Base-by-base conservation (phyloP, 108 stramenopile species). In the Craspedostauros australis region DNA sequence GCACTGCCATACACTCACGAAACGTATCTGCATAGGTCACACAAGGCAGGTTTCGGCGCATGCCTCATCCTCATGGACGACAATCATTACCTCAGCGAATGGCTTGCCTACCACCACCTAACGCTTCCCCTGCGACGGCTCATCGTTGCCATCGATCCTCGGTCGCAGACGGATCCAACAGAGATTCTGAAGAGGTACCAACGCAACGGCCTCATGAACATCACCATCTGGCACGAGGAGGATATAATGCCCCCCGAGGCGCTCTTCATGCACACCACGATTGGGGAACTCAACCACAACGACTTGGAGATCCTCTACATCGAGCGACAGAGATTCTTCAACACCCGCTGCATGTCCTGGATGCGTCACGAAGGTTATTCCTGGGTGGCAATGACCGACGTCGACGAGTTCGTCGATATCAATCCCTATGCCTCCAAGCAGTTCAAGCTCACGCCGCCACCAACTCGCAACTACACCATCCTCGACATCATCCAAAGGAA, bases 21-120 rank as follows among this genome's bases (percentile, higher is more conserved):
- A n/a, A n/a, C n/a, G n/a, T n/a, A n/a, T n/a, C n/a, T n/a, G n/a
- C n/a, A n/a, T n/a, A n/a, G n/a, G 46, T 47, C 21, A 25, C 11
- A 48, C 9, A 22, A 64, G n/a, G 52, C 55, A 44, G 20, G 33
- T n/a, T 59, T 67, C 38, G 32, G 41, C 36, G 70, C 66, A 3
- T 77, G 75, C 46, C 26, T 77, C 15, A n/a, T 73, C 22, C 33
- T 60, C n/a, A 77, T 46, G 64, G 76, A 77, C 33, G 76, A 72
- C 61, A 70, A 71, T 61, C 39, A 33, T 27, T 40, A 49, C 11
- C 42, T 76, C 19, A 30, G 33, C 3, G 75, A 76, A 45, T 76
- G 57, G 57, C 23, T 67, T 33, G 78, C 73, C 44, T 80, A 73
- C 64, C 77, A 79, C 41, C 72, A 75, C 42, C 66, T 60, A 16